Percentiles rank a stretch among this genome's conserved stretches.
phyloP scores from a whole-genome alignment of 139 green algal genomes.

The Tetraselmis chui region DNA sequence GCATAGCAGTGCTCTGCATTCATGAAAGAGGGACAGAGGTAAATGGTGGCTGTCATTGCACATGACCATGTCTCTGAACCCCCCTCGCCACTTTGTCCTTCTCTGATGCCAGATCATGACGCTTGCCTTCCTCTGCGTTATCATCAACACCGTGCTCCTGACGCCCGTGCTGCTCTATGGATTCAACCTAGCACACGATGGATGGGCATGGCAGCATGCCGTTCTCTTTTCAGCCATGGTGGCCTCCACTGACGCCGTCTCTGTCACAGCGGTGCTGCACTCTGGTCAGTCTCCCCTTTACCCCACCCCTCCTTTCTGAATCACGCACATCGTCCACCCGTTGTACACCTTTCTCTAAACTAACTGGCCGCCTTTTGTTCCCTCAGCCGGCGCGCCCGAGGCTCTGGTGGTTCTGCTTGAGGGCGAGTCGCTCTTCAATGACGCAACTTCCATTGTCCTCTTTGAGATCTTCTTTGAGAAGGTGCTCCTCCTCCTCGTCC shows the following conservation, averaged over 20 bases:
- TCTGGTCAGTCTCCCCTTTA: slow-evolving; percentile 11
- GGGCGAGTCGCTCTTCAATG: slow-evolving; percentile 80
- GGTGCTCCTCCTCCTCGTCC: too few relatives aligned
- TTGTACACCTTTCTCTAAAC: not conserved
- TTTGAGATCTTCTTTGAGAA: slow-evolving; percentile 68
- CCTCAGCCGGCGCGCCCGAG: slow-evolving; percentile 50
- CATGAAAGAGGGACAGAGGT: too few relatives aligned
- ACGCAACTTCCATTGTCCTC: slow-evolving; percentile 69
- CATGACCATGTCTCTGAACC: slow-evolving; percentile 2
- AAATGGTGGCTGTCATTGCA: slow-evolving; percentile 8
- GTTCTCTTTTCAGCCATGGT: slow-evolving; percentile 55
- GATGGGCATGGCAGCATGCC: slow-evolving; percentile 46
- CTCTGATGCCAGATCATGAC: slow-evolving; percentile 27
- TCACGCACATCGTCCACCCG: not conserved
- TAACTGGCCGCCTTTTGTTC: not conserved
- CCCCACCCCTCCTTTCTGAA: not conserved
- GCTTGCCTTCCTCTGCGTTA: slow-evolving; percentile 45
- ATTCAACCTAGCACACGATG: slow-evolving; percentile 23
- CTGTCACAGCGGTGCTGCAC: slow-evolving; percentile 41
- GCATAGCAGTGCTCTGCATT: too few relatives aligned
- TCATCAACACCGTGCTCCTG: slow-evolving; percentile 31
- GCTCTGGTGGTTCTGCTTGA: slow-evolving; percentile 63
- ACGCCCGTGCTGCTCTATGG: slow-evolving; percentile 47
- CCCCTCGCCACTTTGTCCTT: not conserved
- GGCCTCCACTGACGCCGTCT: slow-evolving; percentile 49